Base-by-base conservation (phyloP, 495 filamentous ascomycete genomes). In the Aspergillus cavernicola region DNA sequence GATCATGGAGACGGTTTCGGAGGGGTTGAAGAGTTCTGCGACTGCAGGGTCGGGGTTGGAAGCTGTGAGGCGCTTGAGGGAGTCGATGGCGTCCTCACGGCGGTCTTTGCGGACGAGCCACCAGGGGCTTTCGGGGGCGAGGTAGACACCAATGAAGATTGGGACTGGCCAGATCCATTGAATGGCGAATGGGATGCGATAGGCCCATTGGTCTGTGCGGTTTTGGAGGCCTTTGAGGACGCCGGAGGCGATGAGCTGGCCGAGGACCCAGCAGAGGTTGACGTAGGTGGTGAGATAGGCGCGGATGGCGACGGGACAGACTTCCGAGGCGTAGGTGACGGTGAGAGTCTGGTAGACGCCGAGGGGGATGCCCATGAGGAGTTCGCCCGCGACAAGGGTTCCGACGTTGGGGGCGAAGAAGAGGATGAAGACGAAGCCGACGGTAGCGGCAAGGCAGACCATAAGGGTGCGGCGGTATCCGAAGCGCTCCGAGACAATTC, bases 391-490 rank as follows among this genome's bases (percentile, higher is more conserved):
- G 12, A 51, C 50, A 4, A 66, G 45, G 11, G 64, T 33, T 2
- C 53, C 18, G 9, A 64, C 26, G 15, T 42, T 53, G 0, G 53
- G 58, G 1, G 63, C 55, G 24, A 66, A 66, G 18, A 83, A 80
- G 3, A 56, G 57, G 15, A 64, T 57, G 13, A 64, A 63, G 20
- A 64, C 61, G 19, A 53, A 39, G 12, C 52, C 54, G 2, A 50
- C 38, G 39, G 87, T 69, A 22, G 80, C 64, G 4, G 69, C 58
- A 52, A 88, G 69, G 50, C 78, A 84, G n/a, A 66, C 74, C 49
- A 86, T 82, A 46, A 88, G 78, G 3, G 83, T 86, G 44, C 78
- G 79, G 1, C 71, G 62, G 60, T 85, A 86, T 0, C 85, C 84
- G 55, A 83, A 85, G 4, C 74, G 70, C 43, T 88, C 85, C 12